A percentile compares a stretch with the other conserved stretches of the same genome.
These are phyloP conservation scores for Sergeia podlipaevii DNA, from an alignment of 208 protist genomes.

Conservation along the genomic window DNA sequence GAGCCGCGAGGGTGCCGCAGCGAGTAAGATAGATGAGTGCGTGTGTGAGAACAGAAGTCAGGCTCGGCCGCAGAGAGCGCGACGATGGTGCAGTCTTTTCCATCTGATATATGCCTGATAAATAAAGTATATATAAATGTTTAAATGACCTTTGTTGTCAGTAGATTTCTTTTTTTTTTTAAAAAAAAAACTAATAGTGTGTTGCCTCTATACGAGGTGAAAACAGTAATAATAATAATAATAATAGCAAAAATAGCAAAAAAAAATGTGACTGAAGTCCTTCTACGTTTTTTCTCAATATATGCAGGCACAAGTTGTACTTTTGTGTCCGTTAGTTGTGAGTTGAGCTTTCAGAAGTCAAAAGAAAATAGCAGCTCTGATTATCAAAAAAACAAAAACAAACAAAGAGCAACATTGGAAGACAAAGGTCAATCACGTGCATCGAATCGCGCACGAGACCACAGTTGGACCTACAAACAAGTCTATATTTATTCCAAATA, in stretches of 20 bases:
- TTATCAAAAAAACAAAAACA: too few relatives aligned
- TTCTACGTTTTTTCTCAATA: not conserved
- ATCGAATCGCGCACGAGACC: too few relatives aligned
- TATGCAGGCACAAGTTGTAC: too few relatives aligned
- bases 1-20: constrained; percentile 15
- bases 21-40: constrained; percentile 22
- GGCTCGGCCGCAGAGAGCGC: constrained; percentile 14
- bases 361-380: too few relatives aligned
- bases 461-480: too few relatives aligned
- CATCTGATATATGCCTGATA: not conserved
- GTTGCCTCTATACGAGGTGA: not conserved
- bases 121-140: not conserved
- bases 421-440: too few relatives aligned
- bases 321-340: too few relatives aligned
- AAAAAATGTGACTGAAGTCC: not conserved
- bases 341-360: too few relatives aligned
- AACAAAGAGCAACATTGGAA: too few relatives aligned
- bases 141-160: not conserved
- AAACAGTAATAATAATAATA: constrained; percentile 2
- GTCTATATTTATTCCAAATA: too few relatives aligned
- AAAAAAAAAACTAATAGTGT: not conserved
- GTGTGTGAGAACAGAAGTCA: constrained; percentile 8
- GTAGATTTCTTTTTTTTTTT: constrained; percentile 1
- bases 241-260: constrained; percentile 2
- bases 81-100: not conserved